Percentiles rank a stretch among this genome's conserved stretches.
phyloP scores from a whole-genome alignment of 495 filamentous ascomycete species.

The Podospora fimiseda region DNA sequence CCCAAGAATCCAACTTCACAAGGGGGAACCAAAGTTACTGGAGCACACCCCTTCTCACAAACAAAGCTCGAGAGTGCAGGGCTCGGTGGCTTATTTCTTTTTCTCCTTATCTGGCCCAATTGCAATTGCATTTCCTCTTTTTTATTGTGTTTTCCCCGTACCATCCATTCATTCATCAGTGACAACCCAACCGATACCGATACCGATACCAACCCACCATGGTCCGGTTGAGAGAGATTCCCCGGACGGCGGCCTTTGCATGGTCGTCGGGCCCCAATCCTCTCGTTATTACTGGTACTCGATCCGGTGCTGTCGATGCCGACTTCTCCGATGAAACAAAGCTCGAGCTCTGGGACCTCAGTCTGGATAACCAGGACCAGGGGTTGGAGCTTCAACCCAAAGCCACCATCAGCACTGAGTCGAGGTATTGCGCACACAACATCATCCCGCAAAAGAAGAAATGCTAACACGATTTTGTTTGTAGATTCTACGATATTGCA shows the following conservation, averaged over 20 bases:
- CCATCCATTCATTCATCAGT: too few species aligned
- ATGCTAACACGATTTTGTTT: conserved; percentile 9
- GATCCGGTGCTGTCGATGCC: conserved; percentile 88
- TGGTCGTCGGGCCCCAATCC: conserved; percentile 80
- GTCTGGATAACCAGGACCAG: conserved; percentile 63
- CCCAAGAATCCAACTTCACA: conserved; percentile 15
- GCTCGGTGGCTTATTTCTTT: conserved; percentile 16
- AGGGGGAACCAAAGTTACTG: conserved; percentile 1
- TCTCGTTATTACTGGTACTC: conserved; percentile 88
- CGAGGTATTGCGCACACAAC: conserved; percentile 57
- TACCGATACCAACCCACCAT: conserved; percentile 41
- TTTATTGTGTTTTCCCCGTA: background rate
- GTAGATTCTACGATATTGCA: conserved; percentile 92
- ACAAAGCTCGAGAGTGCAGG: conserved; percentile 16
- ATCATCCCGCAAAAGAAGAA: background rate
- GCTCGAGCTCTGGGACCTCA: conserved; percentile 93
- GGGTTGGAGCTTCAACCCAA: conserved; percentile 79
- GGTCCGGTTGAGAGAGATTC: conserved; percentile 92
- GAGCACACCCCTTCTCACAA: conserved; percentile 13
- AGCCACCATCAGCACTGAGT: conserved; percentile 78
- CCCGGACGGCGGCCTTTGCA: conserved; percentile 91
- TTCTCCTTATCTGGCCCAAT: conserved; percentile 13
- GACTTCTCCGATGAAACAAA: conserved; percentile 97
- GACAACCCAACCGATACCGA: background rate
- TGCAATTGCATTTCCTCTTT: conserved; percentile 5